Evolutionary conservation across 345 rosid genomes (phyloP), one percentile per base, ranked within the genome.

Genomic region (Dovyalis caffra): DNA sequence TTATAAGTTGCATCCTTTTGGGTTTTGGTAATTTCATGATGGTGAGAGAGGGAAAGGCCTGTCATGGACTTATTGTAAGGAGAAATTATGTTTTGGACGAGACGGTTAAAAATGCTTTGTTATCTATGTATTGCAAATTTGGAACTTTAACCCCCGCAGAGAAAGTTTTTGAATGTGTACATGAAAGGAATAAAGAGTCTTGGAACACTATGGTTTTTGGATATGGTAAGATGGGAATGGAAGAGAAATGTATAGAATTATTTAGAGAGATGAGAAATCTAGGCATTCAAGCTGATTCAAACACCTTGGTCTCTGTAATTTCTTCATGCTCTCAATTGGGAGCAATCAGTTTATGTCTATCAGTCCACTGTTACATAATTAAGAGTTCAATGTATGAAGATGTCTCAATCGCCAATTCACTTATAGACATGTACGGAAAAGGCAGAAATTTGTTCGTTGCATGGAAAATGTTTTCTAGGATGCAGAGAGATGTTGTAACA

Each of bases 401-500:
- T 62, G 69, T 80, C 73, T 87, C 86, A 0, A 78, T 89, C 56
- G 75, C 81, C 61, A 88, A 89, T 74, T 74, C 86, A 10, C 90
- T 91, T 45, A 80, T 89, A 67, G 91, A 86, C 86, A 83, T 88
- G 80, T 88, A 89, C 74, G 90, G 97, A 56, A 87, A 85, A 75
- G 72, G 29, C 71, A 81, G 91, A 73, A 83, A 78, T 64, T 73
- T 88, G 74, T 62, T 83, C 29, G 78, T 26, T 75, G 89, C 89
- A 65, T 25, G 76, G 80, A 83, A 78, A 78, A 73, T 88, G 43
- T 90, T 91, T 77, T 35, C 64, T 69, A 79, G 74, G 71, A 80
- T 75, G 31, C 21, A 78, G n/a, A 86, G 58, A 70, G 87, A 84
- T 79, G 34, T 34, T 47, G 80, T 86, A 20, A 82, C 97, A 32